phyloP scores from a whole-genome alignment of 169 alveolate genomes.

The Babesia ovis region DNA sequence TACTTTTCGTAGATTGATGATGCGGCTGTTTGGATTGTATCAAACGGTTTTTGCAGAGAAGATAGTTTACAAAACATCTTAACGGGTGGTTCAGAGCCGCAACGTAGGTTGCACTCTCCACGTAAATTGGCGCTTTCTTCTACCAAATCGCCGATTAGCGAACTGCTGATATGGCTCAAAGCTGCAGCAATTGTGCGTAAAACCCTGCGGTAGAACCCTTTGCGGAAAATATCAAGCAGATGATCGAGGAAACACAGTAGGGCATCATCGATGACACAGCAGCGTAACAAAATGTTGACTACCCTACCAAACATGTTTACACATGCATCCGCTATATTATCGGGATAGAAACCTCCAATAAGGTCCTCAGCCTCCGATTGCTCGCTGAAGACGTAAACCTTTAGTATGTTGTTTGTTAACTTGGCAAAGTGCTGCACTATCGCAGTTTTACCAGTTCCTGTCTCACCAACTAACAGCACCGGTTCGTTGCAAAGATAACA shows the following conservation, averaged over 20 bases:
- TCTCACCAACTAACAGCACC: conserved; percentile 96
- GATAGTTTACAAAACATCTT: not conserved
- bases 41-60: conserved; percentile 27
- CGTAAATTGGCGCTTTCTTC: conserved; percentile 1
- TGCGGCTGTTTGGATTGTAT: not conserved
- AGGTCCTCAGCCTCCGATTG: conserved; percentile 90
- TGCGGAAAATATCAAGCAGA: conserved; percentile 11
- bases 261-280: conserved; percentile 42
- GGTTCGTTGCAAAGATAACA: conserved; percentile 89
- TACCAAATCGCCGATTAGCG: not conserved
- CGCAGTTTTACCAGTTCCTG: conserved; percentile 99
- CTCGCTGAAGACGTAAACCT: conserved; percentile 92
- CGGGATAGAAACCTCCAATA: conserved; percentile 85
- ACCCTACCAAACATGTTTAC: conserved; percentile 1
- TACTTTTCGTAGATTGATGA: not conserved
- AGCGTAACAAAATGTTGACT: conserved; percentile 8
- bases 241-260: conserved; percentile 27
- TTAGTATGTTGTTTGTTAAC: conserved; percentile 81
- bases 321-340: conserved; percentile 44
- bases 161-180: not conserved
- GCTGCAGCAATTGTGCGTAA: conserved; percentile 3
- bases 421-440: conserved; percentile 90
- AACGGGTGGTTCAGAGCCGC: not conserved
- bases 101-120: conserved; percentile 28
- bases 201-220: conserved; percentile 21